phyloP scores from a whole-genome alignment of 1,284 basidiomycete genomes.

The Heterobasidion irregulare region DNA sequence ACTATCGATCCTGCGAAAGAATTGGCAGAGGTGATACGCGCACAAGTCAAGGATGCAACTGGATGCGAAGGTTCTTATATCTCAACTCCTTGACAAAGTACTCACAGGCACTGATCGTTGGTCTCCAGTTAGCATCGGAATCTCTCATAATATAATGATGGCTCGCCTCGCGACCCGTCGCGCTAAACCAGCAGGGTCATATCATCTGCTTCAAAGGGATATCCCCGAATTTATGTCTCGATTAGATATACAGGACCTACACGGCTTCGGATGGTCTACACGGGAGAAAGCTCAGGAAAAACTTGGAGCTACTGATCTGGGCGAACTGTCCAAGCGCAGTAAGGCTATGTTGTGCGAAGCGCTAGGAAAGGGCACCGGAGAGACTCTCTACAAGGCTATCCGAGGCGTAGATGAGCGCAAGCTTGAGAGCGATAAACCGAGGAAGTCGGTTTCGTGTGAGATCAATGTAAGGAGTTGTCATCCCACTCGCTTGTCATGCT shows the following conservation, averaged over 20 bases:
- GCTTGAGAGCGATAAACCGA: constrained; percentile 75
- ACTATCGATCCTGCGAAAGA: constrained; percentile 55
- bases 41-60: constrained; percentile 68
- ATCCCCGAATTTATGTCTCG: constrained; percentile 57
- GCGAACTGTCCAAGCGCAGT: constrained; percentile 55
- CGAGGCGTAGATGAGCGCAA: constrained; percentile 78
- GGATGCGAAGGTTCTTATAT: constrained; percentile 68
- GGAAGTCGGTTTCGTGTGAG: constrained; percentile 86
- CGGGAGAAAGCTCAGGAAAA: constrained; percentile 71
- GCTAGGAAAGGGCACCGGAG: constrained; percentile 78
- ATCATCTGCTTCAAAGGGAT: constrained; percentile 56
- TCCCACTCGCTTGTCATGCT: constrained; percentile 10
- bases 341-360: constrained; percentile 60
- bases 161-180: constrained; percentile 86
- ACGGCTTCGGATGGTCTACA: constrained; percentile 78
- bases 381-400: constrained; percentile 77
- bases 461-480: constrained; percentile 65
- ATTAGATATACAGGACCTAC: constrained; percentile 81
- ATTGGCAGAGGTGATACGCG: constrained; percentile 76
- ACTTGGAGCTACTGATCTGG: constrained; percentile 67
- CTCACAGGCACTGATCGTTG: background rate
- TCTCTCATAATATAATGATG: constrained; percentile 86
- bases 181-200: constrained; percentile 87
- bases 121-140: constrained; percentile 77
- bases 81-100: background rate